Conservation (phyloP, 768 basidiomycete genomes). For the Strobilomyces dryophilus region DNA sequence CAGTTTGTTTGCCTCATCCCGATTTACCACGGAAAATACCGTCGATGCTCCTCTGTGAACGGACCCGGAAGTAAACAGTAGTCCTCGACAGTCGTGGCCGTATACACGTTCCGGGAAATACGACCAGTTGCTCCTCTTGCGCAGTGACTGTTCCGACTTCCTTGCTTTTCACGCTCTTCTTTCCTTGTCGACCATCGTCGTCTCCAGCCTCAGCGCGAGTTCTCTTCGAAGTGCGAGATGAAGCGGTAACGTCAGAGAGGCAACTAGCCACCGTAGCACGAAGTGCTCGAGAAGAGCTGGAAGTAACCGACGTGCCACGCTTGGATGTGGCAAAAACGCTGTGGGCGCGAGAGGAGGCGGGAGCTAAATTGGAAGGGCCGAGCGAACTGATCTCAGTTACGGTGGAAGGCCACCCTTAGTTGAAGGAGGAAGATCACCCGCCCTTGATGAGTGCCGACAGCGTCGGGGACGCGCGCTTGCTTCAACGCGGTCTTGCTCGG, state of each 20-base stretch:
- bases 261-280: too few relatives aligned
- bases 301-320: not conserved
- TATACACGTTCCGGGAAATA: not conserved
- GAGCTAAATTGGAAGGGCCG: too few relatives aligned
- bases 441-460: too few relatives aligned
- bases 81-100: not conserved
- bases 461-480: too few relatives aligned
- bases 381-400: too few relatives aligned
- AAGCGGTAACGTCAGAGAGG: too few relatives aligned
- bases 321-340: not conserved
- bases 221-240: not conserved
- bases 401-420: too few relatives aligned
- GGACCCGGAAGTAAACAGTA: not conserved
- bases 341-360: not conserved
- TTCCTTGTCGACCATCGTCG: not conserved
- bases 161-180: not conserved
- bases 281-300: not conserved
- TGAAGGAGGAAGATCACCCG: too few relatives aligned
- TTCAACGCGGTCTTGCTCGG: too few relatives aligned
- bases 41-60: conserved; percentile 11
- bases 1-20: not conserved
- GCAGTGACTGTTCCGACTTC: too few relatives aligned
- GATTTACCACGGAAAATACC: conserved; percentile 1
- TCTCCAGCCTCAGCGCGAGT: not conserved
- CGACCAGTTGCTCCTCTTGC: not conserved